Conservation (phyloP, 306 rosid species). For the Fragaria ananassa region DNA sequence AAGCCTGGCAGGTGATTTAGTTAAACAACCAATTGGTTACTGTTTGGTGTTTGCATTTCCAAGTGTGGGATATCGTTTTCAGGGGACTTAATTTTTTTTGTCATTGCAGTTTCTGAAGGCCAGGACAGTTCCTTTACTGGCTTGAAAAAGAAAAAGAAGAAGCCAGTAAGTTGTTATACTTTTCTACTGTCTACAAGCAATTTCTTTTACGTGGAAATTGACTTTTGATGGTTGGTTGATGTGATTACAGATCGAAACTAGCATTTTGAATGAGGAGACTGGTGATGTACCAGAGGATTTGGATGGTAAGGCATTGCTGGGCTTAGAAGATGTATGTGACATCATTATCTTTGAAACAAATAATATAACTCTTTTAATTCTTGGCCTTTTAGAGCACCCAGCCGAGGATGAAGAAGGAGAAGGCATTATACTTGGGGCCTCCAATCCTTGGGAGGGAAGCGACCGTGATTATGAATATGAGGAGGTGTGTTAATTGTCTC, state of each 20-base stretch:
- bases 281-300: conserved; percentile 48
- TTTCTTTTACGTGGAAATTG: neutral
- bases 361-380: neutral
- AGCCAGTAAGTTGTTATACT: conserved; percentile 51
- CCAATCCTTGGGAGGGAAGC: conserved; percentile 91
- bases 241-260: conserved; percentile 42
- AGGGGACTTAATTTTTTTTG: conserved; percentile 14
- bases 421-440: conserved; percentile 33
- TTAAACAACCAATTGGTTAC: neutral
- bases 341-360: neutral
- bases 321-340: neutral
- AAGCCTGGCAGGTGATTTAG: conserved; percentile 55
- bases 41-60: conserved; percentile 2
- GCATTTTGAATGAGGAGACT: neutral
- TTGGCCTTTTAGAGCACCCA: conserved; percentile 43
- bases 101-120: conserved; percentile 78
- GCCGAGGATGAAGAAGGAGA: conserved; percentile 70
- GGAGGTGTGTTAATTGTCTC: conserved; percentile 48
- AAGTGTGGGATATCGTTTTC: conserved; percentile 5
- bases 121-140: conserved; percentile 74
- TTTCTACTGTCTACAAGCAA: neutral
- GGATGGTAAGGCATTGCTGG: conserved; percentile 47
- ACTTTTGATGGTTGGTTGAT: conserved; percentile 19
- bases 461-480: conserved; percentile 84
- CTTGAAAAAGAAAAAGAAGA: conserved; percentile 91